A percentile compares a stretch with the other conserved stretches of the same genome.
phyloP scores from a whole-genome alignment of 352 stramenopile species.

The Globisporangium recalcitrans region DNA sequence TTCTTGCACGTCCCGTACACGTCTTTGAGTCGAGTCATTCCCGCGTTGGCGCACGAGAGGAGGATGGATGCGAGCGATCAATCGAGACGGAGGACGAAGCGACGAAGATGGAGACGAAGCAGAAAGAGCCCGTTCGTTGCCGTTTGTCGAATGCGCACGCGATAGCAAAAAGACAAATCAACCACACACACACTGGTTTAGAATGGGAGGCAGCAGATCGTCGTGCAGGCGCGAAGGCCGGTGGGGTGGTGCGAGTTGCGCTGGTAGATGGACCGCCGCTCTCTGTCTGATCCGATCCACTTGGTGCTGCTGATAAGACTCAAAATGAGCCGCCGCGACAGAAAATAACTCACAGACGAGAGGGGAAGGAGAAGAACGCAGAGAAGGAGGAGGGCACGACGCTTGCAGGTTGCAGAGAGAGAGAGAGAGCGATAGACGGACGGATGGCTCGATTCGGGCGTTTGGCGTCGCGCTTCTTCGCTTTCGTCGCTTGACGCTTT shows the following conservation, averaged over 20 bases:
- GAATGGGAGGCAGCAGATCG: conserved; percentile 4
- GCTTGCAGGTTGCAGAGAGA: background rate
- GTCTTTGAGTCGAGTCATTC: conserved; percentile 70
- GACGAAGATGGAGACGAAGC: background rate
- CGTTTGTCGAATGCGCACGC: conserved; percentile 4
- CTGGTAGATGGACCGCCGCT: background rate
- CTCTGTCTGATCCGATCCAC: conserved; percentile 6
- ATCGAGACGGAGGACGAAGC: background rate
- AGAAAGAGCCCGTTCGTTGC: background rate
- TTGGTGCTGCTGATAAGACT: conserved; percentile 3
- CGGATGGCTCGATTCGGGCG: background rate
- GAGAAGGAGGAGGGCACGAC: background rate
- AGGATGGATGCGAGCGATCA: background rate
- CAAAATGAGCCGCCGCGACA: conserved; percentile 1
- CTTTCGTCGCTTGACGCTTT: conserved; percentile 1
- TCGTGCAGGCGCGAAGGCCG: background rate
- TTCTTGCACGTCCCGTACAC: conserved; percentile 72
- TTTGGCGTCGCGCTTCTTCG: background rate
- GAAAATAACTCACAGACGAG: conserved; percentile 15
- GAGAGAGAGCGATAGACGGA: background rate
- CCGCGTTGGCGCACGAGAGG: conserved; percentile 1
- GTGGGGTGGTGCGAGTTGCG: background rate
- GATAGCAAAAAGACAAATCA: conserved; percentile 11
- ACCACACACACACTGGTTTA: conserved; percentile 11
- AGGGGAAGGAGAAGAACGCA: background rate